Evolutionary conservation across 2,329 filamentous ascomycete genomes (phyloP).

Genomic region (Cladophialophora immunda): DNA sequence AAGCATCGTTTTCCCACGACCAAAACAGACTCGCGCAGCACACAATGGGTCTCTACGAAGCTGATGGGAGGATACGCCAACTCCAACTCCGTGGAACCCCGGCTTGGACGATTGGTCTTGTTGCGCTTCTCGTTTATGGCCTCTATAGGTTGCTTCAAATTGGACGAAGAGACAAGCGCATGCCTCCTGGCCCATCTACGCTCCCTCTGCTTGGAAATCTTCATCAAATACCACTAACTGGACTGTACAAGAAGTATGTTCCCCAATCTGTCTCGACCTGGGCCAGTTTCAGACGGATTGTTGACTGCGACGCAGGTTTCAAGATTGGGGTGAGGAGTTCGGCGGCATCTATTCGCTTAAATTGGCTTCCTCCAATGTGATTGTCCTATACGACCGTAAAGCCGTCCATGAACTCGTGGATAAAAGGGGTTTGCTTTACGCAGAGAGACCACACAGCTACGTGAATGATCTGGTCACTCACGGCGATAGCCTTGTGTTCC

Average conservation of each 20-base stretch:
- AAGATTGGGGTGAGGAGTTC: conserved; percentile 19
- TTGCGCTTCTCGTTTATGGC: no score
- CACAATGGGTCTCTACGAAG: no score
- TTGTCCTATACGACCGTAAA: conserved; percentile 21
- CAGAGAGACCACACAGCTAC: conserved; percentile 19
- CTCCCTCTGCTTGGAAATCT: conserved; percentile 18
- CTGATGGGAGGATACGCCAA: no score
- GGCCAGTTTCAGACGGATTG: no score
- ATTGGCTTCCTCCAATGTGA: conserved; percentile 8
- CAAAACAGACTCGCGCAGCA: no score
- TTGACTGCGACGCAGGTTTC: conserved; percentile 15
- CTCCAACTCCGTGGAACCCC: no score
- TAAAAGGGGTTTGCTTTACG: conserved; percentile 20
- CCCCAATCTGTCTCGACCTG: no score
- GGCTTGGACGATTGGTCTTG: no score
- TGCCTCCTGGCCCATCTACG: conserved; percentile 21
- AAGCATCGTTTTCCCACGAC: no score
- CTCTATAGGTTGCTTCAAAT: background rate
- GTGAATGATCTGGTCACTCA: conserved; percentile 21
- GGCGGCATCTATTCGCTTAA: conserved; percentile 22
- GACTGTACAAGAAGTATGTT: conserved; percentile 10
- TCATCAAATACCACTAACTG: conserved; percentile 7
- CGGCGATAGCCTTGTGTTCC: conserved; percentile 26
- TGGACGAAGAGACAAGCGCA: conserved; percentile 15
- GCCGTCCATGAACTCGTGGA: conserved; percentile 20